phyloP scores from a whole-genome alignment of 768 basidiomycete genomes.

The Mycena latifolia region DNA sequence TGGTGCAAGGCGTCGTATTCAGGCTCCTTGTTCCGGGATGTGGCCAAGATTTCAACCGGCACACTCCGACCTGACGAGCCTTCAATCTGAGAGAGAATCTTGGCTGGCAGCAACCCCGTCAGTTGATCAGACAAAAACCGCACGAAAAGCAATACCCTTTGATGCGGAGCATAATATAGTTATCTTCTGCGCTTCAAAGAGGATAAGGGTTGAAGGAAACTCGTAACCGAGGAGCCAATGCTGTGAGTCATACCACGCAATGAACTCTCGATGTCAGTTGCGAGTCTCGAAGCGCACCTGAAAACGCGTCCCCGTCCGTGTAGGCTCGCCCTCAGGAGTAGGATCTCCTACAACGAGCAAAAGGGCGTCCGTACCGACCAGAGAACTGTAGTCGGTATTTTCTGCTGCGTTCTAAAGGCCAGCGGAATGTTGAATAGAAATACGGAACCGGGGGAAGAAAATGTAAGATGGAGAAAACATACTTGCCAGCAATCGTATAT shows the following conservation, averaged over 20 bases:
- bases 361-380: constrained; percentile 78
- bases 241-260: constrained; percentile 60
- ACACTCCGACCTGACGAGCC: constrained; percentile 65
- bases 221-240: constrained; percentile 98
- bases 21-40: constrained; percentile 84
- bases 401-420: constrained; percentile 67
- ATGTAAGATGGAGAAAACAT: constrained; percentile 42
- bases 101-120: constrained; percentile 63
- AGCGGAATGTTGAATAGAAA: constrained; percentile 32
- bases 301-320: constrained; percentile 90
- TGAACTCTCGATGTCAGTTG: constrained; percentile 24
- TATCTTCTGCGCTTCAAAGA: constrained; percentile 85
- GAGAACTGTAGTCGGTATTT: constrained; percentile 78
- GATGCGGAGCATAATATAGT: constrained; percentile 87
- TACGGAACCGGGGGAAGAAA: constrained; percentile 16
- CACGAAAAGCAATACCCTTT: constrained; percentile 73
- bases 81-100: constrained; percentile 85
- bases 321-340: constrained; percentile 88
- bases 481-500: constrained; percentile 77
- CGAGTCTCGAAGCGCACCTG: constrained; percentile 69
- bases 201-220: constrained; percentile 92
- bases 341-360: constrained; percentile 83
- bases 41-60: constrained; percentile 80
- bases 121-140: constrained; percentile 23
- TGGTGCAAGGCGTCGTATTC: constrained; percentile 80